These are phyloP conservation scores for Hyphopichia burtonii DNA, from an alignment of 1,139 yeast genomes.

Conservation along the genomic window DNA sequence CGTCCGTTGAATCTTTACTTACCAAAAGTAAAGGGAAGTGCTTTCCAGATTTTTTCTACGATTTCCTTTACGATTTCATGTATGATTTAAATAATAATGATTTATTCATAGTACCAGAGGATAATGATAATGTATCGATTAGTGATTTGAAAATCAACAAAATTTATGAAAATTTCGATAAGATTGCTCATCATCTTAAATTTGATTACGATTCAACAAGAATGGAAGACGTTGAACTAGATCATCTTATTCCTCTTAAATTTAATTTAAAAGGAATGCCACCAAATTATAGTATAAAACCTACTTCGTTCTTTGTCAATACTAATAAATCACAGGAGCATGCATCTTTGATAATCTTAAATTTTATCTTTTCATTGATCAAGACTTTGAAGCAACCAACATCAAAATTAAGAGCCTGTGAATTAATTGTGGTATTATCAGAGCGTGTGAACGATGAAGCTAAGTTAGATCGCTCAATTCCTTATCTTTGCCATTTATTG, in stretches of 20 bases:
- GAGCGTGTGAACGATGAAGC: constrained; percentile 80
- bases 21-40: constrained; percentile 45
- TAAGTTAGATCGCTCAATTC: constrained; percentile 81
- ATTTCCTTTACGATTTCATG: constrained; percentile 68
- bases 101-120: constrained; percentile 14
- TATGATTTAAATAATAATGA: constrained; percentile 31
- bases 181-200: constrained; percentile 47
- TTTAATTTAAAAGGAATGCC: constrained; percentile 54
- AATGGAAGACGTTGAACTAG: neutral
- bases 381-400: constrained; percentile 63
- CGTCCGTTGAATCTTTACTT: constrained; percentile 55
- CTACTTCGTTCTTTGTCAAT: constrained; percentile 20
- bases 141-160: constrained; percentile 63
- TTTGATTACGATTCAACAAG: constrained; percentile 28
- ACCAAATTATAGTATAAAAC: constrained; percentile 38
- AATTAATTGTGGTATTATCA: constrained; percentile 70
- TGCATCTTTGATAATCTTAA: constrained; percentile 62
- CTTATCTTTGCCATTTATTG: constrained; percentile 59
- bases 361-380: constrained; percentile 62
- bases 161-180: constrained; percentile 56
- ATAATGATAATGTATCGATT: constrained; percentile 23
- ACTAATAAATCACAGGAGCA: constrained; percentile 23
- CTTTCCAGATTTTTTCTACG: constrained; percentile 74
- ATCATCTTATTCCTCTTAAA: constrained; percentile 34
- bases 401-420: constrained; percentile 70